These are phyloP conservation scores for Herpotrichia juniperi DNA, from an alignment of 2,329 filamentous ascomycete species.

Conservation along the genomic window DNA sequence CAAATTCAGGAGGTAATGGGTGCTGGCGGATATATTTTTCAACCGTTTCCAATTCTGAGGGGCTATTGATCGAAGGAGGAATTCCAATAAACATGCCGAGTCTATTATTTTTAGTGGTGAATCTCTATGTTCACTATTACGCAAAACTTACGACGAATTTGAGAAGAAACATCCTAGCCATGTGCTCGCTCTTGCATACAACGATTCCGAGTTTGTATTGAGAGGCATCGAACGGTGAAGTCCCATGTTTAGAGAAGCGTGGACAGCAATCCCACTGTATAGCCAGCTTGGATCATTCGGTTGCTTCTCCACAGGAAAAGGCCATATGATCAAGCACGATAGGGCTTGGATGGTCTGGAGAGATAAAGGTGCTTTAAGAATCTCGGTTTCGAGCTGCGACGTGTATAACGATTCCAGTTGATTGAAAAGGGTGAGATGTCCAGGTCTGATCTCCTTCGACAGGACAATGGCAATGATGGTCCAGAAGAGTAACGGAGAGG, in stretches of 20 bases:
- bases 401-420: conserved; percentile 15
- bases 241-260: conserved; percentile 29
- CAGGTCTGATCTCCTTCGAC: conserved; percentile 10
- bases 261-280: conserved; percentile 27
- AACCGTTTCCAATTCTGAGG: conserved; percentile 22
- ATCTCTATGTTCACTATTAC: neutral
- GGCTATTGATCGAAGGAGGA: conserved; percentile 18
- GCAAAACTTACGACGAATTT: conserved; percentile 21
- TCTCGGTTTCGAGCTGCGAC: conserved; percentile 11
- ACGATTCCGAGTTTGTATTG: conserved; percentile 19
- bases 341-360: conserved; percentile 25
- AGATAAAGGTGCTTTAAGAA: conserved; percentile 24
- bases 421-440: conserved; percentile 10
- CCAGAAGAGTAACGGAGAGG: conserved; percentile 29
- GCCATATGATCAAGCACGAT: conserved; percentile 23
- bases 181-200: conserved; percentile 21
- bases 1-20: conserved; percentile 23
- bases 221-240: conserved; percentile 22
- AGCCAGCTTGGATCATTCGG: conserved; percentile 27
- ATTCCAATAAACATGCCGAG: conserved; percentile 25
- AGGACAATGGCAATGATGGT: conserved; percentile 23
- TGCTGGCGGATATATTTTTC: conserved; percentile 23
- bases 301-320: conserved; percentile 18
- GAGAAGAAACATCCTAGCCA: conserved; percentile 29
- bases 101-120: conserved; percentile 10